Percentiles rank a stretch among this genome's conserved stretches.
These are phyloP conservation scores for Cinchona pubescens DNA, from an alignment of 257 asterid species.

Conservation along the genomic window DNA sequence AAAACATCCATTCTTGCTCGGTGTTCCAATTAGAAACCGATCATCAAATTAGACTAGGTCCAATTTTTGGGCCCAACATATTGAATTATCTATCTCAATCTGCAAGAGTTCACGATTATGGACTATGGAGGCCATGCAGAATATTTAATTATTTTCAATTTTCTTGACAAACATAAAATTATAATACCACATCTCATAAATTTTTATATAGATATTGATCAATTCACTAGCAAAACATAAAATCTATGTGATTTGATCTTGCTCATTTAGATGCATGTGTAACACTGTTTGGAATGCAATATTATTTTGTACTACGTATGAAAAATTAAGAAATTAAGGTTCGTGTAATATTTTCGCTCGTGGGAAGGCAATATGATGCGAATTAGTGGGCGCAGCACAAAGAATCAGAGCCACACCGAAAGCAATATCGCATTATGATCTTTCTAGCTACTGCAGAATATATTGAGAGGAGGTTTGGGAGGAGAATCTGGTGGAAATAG, in stretches of 20 bases:
- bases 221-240: no score
- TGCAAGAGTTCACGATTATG: background rate
- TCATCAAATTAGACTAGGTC: background rate
- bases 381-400: conserved; percentile 19
- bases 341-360: background rate
- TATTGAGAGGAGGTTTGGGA: conserved; percentile 11
- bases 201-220: no score
- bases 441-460: conserved; percentile 13
- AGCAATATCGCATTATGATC: conserved; percentile 17
- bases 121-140: background rate
- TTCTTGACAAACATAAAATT: background rate
- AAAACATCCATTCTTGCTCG: background rate
- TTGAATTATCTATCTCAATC: background rate
- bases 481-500: conserved; percentile 26
- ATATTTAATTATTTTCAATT: background rate
- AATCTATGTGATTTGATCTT: no score
- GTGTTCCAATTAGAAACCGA: background rate
- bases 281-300: background rate
- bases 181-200: no score
- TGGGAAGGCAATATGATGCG: background rate
- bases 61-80: background rate
- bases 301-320: background rate
- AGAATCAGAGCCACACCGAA: conserved; percentile 32
- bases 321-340: background rate
- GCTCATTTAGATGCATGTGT: background rate